phyloP scores from a whole-genome alignment of 1,139 yeast species.

The Blastobotrys ciferrii region DNA sequence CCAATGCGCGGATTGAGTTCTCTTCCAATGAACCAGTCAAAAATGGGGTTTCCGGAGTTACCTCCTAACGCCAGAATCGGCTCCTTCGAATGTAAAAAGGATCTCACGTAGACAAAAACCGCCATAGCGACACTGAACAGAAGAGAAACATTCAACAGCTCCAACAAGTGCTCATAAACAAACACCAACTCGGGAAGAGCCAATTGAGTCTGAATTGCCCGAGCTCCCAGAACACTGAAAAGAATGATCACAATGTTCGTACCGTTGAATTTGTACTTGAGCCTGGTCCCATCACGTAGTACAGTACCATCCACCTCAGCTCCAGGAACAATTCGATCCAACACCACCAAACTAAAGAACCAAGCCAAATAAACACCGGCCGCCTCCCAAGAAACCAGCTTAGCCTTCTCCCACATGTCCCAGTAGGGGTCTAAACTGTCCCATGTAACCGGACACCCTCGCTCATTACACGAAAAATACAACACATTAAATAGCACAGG shows the following conservation, averaged over 20 bases:
- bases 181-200: conserved; percentile 77
- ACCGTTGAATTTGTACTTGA: conserved; percentile 83
- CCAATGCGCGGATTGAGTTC: conserved; percentile 92
- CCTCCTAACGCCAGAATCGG: conserved; percentile 83
- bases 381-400: conserved; percentile 38
- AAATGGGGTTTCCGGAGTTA: conserved; percentile 69
- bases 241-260: conserved; percentile 52
- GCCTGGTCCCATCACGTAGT: conserved; percentile 70
- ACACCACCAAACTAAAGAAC: conserved; percentile 62
- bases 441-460: conserved; percentile 36
- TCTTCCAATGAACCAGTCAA: conserved; percentile 97
- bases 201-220: conserved; percentile 52
- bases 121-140: conserved; percentile 65
- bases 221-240: conserved; percentile 45
- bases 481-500: conserved; percentile 62
- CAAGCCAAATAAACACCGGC: conserved; percentile 72
- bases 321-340: conserved; percentile 78
- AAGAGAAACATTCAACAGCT: conserved; percentile 61
- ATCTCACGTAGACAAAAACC: conserved; percentile 58
- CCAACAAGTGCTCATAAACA: conserved; percentile 64
- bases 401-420: conserved; percentile 35
- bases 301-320: conserved; percentile 59
- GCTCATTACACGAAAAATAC: conserved; percentile 45
- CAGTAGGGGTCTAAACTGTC: conserved; percentile 22
- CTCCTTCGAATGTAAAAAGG: conserved; percentile 64